Base-by-base conservation (phyloP, 1,284 basidiomycete genomes). In the Cutaneotrichosporon daszewskae region DNA sequence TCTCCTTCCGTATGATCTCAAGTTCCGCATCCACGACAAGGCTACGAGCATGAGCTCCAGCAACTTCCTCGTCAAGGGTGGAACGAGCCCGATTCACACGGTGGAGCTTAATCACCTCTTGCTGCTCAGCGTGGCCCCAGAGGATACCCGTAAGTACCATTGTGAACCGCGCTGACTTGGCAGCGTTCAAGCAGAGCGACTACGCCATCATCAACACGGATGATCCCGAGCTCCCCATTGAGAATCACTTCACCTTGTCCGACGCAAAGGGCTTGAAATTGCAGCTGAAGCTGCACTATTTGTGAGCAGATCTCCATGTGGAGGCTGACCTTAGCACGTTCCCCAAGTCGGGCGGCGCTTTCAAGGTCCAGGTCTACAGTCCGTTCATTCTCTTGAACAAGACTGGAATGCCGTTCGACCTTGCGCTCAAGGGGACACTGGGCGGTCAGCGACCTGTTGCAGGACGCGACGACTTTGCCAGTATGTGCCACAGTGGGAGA, bases 201-300 rank as follows among this genome's bases (percentile, higher is more conserved):
- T 98, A 97, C 59, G 85, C 90, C 2, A 97, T 98, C 68, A 94
- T 98, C 72, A 95, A 92, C 56, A 90, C 88, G 5, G 90, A 96
- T 63, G 85, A 84, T 33, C 82, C 86, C 45, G 87, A 92, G 37
- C 40, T 69, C 26, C 65, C 65, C 6, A 55, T 58, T 17, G 67
- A 69, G 42, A 55, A 66, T 39, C 51, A 65, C 43, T 66, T 69
- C 55, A 54, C 78, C 18, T 70, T 98, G 29, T 77, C 83, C 8
- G 95, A 98, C 68, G 72, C 78, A 28, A 76, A 78, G 36, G 85
- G 84, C 37, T 77, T 85, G 31, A 92, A 87, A 69, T 74, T 97
- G 36, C 80, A 87, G 54, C 74, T 98, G 40, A 82, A 77, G 51
- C 72, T 98, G 25, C 89, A 95, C 66, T 98, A 96, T 66, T 75